Base-by-base conservation (phyloP, 73 alveolate species). In the Effrenium voratum region DNA sequence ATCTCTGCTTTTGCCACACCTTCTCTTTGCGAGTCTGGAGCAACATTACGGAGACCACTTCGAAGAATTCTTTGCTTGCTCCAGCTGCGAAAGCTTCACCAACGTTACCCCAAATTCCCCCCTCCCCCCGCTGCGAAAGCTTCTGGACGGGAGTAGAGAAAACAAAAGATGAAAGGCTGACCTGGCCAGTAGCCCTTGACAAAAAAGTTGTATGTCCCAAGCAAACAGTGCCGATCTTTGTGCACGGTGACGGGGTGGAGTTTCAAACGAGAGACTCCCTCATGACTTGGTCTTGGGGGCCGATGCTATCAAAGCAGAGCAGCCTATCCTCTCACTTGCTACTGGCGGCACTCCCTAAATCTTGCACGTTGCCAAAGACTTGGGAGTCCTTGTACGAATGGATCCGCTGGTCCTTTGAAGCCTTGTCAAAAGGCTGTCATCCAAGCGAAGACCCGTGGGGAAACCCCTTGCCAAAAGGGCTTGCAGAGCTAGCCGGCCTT, bases 401-500 rank as follows among this genome's bases (percentile, higher is more conserved):
- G 68, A 8, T 79, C 30, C 15, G 43, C 45, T 79, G 90, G 90
- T 41, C 66, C 32, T 79, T 79, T 47, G 63, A 2, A 0, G 90
- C 90, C 40, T 44, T 79, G 68, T 30, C 22, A 45, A 26, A 40
- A 6, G 90, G 90, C 60, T 38, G 15, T 24, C 90, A 79, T 47
- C 90, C 90, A 22, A 38, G 16, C 13, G 34, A n/a, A 13, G 90
- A 43, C 40, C 90, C 90, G 16, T 63, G 43, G 38, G 90, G 90
- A 41, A 45, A 30, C 3, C 52, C 92, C 92, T 81, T 81, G 92
- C 72, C 92, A 81, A 81, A 81, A 81, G 92, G 92, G 45, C n/a
- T 80, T 47, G 92, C 10, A 13, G 49, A 6, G 16, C 12, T 45
- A 75, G 59, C 57, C 6, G 92, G 92, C 15, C 75, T 28, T 30